These are phyloP conservation scores for Hibiscus trionum DNA, from an alignment of 345 rosid species.

Conservation along the genomic window DNA sequence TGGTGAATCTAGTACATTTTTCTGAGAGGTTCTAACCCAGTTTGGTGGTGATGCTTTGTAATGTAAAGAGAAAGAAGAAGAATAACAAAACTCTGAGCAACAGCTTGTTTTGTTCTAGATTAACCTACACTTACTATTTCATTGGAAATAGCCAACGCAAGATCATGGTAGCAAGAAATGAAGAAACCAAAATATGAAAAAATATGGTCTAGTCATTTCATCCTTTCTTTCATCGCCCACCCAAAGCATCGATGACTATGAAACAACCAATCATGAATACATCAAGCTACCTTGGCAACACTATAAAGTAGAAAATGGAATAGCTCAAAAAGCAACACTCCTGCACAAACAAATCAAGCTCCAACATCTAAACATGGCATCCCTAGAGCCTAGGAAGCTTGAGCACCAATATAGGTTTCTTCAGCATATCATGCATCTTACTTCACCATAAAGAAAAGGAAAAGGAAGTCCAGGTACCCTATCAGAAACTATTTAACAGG, in stretches of 20 bases:
- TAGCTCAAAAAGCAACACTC: not conserved
- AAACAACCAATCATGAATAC: not conserved
- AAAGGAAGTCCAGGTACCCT: not conserved
- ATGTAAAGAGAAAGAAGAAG: not conserved
- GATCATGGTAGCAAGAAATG: not conserved
- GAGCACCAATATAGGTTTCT: conserved; percentile 6
- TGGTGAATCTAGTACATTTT: not conserved
- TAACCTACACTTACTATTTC: not conserved
- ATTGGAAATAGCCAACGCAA: not conserved
- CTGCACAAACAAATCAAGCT: not conserved
- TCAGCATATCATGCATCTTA: conserved; percentile 3
- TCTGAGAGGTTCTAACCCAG: not conserved
- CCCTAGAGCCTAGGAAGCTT: not conserved
- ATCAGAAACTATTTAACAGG: not conserved
- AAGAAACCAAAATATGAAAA: not conserved
- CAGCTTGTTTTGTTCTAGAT: not conserved
- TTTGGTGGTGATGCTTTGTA: not conserved
- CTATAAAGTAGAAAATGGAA: not conserved
- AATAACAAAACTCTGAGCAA: not conserved
- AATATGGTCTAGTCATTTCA: not conserved
- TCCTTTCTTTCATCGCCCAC: not conserved
- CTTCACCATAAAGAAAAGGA: not conserved
- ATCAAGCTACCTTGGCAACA: not conserved
- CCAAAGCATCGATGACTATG: not conserved
- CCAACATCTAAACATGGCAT: not conserved